Evolutionary conservation across 768 basidiomycete genomes (phyloP), one percentile per base, ranked within the genome.

Genomic region (Podaxis sp.): DNA sequence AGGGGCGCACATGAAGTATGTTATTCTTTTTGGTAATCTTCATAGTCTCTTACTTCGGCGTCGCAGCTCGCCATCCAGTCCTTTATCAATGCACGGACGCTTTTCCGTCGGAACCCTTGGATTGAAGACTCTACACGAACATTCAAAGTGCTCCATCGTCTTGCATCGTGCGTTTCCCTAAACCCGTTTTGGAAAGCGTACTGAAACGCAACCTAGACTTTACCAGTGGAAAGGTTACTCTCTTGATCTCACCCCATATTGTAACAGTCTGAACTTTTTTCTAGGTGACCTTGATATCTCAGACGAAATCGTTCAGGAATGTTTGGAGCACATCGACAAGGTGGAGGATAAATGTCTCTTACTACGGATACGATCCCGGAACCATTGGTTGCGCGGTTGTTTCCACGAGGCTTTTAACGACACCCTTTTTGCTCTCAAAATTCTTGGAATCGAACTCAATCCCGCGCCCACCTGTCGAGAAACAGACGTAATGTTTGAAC

Each of bases 1-100:
- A 80, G 88, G 56, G 90, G 90, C 24, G 90, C 90, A 38, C 89
- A 90, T 68, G 90, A 91, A 77, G 88, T 89, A 69, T 53, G 66
- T 61, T 25, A 4, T 41, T 3, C n/a, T 11, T 13, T 40, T 38
- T 19, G 19, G 8, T 29, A 4, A 5, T 27, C 40, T 43, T 9
- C 27, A 22, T 27, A n/a, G 19, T 41, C 51, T 12, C 24, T 51
- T 22, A 55, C 33, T n/a, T 52, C 8, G 50, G 41, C 25, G 2
- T 40, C 51, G 2, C 63, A 90, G 88, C 76, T 88, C 41, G 86
- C 88, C 3, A 77, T 85, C 36, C 82, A 83, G 57, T 85, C 87
- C 0, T 86, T 88, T 66, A 69, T 79, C 47, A 88, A 82, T 63
- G 89, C 88, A 8, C 75, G 80, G 52, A 76, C 78, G 2, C 79